Evolutionary conservation across 1,284 basidiomycete species (phyloP).

Genomic region (Ganoderma boninense): DNA sequence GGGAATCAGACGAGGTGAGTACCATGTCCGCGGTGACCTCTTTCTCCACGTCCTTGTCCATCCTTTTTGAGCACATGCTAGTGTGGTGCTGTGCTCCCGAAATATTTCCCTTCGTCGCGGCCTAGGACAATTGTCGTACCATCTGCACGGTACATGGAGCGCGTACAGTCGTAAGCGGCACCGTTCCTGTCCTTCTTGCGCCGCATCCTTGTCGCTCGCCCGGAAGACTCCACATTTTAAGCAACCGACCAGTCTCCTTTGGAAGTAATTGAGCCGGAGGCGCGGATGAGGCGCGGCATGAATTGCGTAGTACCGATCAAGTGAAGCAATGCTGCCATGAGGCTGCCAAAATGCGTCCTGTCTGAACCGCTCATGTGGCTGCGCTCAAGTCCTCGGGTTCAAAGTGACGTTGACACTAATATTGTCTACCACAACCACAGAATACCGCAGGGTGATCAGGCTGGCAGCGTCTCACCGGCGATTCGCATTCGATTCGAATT

Average conservation of each 20-base stretch:
- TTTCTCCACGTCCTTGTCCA: not conserved
- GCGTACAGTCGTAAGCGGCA: not conserved
- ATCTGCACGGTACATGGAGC: not conserved
- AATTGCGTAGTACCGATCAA: not conserved
- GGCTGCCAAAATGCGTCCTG: not conserved
- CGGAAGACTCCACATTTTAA: not conserved
- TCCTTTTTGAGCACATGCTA: not conserved
- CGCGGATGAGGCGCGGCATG: not conserved
- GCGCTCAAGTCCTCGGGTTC: not conserved
- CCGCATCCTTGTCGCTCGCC: not conserved
- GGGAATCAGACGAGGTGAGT: constrained; percentile 4
- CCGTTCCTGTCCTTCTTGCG: not conserved
- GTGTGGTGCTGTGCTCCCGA: not conserved
- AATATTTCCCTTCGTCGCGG: not conserved
- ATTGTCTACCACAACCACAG: not conserved
- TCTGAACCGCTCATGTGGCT: not conserved
- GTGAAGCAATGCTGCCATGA: not conserved
- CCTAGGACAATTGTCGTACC: not conserved
- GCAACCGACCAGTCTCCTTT: not conserved
- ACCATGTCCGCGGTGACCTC: not conserved
- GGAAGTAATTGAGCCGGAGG: not conserved
- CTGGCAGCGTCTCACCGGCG: not conserved
- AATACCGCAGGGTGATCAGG: not conserved
- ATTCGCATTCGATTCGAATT: not conserved
- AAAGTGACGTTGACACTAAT: not conserved